Evolutionary conservation across 176 grass and related monocot genomes (phyloP), one percentile per base, ranked within the genome.

Genomic region (Tillandsia fasciculata): DNA sequence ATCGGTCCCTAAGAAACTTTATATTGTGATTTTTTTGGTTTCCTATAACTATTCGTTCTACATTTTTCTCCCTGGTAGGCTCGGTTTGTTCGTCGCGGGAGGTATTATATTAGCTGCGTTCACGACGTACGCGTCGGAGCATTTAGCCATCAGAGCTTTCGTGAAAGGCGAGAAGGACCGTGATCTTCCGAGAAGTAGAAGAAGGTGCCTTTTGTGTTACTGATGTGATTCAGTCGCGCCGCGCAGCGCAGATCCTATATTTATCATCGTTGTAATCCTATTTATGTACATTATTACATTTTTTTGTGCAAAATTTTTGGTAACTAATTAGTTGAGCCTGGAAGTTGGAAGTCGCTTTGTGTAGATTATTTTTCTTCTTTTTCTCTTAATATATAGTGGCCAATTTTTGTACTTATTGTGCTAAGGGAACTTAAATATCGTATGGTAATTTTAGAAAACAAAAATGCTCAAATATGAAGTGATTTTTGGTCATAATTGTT

Each of bases 121-220:
- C 49, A 94, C 87, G 90, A 86, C 79, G 24, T 83, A 89, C 17
- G 78, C 90, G 15, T 78, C 86, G 5, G 80, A 86, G 64, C 83
- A 82, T 82, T 72, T 94, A 78, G 86, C 90, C 64, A 77, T 74
- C 72, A 78, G 83, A 70, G 83, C 86, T 50, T 94, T 94, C 52
- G 50, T 77, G 68, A 90, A 87, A 72, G 86, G 90, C 11, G 76
- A 82, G 61, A 87, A 77, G 75, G 79, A 81, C 50, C 70, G 72
- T 29, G 85, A 82, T 75, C 64, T 17, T 0, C 66, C 66, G 2
- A 89, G 78, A 79, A 79, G 29, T 66, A 77, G 86, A 52, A 75
- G 77, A 52, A 80, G 79, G 48, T 87, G 77, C 53, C 83, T 80
- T n/a, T 53, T 53, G 8, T 66, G 52, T 63, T 74, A 57, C 67